Evolutionary conservation across 768 basidiomycete species (phyloP), one percentile per base, ranked within the genome.

Genomic region (Suillus variegatus): DNA sequence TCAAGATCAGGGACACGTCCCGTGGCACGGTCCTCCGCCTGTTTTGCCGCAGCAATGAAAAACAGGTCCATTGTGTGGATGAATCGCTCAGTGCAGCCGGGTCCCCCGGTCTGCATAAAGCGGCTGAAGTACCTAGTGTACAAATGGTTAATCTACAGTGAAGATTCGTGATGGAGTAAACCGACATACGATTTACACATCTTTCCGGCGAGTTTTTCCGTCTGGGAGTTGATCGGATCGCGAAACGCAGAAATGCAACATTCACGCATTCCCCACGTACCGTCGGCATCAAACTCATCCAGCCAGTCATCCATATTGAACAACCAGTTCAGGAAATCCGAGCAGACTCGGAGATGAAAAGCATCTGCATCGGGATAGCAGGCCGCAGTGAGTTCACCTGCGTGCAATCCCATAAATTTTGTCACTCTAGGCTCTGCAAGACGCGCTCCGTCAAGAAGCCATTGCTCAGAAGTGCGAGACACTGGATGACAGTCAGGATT

Each of bases 331-430:
- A 88, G 82, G 70, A 87, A 88, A 73, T 90, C 88, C 25, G 84
- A 82, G 65, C 85, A 80, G 64, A 86, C 81, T 32, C 86, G 84
- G 43, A 90, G 82, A 55, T 84, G 82, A 65, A 84, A 82, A 63
- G 78, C 68, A 6, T 82, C 73, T 41, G 82, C 77, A 35, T 80
- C 82, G 66, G 83, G 80, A 72, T 88, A 90, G 72, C 86, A 86
- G 72, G 78, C 84, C 1, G 85, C 86, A 25, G 86, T 84, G 64
- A 90, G 82, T 67, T 86, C 84, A 54, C 88, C 86, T 8, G 86
- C 86, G 64, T 86, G 84, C 58, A 88, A 78, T 22, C 84, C 85
- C 63, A 79, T 77, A 46, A 89, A 79, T 16, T 70, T 66, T 57
- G 68, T 71, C 47, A 63, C 56, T 25, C 57, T 65, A 62, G 75